A percentile compares a stretch with the other conserved stretches of the same genome.
Evolutionary conservation across 2,329 filamentous ascomycete genomes (phyloP).

Genomic region (Alternaria sp.): DNA sequence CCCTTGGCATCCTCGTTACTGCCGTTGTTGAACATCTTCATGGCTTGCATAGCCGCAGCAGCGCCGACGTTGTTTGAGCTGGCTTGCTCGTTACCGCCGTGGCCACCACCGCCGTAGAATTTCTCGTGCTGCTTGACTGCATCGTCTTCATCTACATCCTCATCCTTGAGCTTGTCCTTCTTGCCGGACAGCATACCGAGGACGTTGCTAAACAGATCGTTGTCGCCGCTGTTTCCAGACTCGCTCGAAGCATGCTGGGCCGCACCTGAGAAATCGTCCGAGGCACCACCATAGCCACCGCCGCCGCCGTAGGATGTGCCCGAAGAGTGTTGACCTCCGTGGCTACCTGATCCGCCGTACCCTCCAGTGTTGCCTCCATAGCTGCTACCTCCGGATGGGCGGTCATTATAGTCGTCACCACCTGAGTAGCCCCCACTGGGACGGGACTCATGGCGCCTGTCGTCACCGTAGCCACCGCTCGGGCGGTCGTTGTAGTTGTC

Average conservation of each 20-base stretch:
- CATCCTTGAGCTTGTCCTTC: constrained; percentile 58
- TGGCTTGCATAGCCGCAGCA: constrained; percentile 76
- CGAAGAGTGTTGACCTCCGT: constrained; percentile 46
- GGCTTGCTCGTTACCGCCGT: constrained; percentile 55
- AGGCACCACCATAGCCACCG: constrained; percentile 43
- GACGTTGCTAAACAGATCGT: constrained; percentile 63
- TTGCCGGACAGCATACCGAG: constrained; percentile 64
- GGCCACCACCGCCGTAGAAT: constrained; percentile 66
- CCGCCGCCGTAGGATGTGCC: constrained; percentile 55
- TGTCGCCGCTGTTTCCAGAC: constrained; percentile 60
- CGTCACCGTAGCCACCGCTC: constrained; percentile 13
- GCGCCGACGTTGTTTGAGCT: constrained; percentile 63
- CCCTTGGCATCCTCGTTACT: constrained; percentile 49
- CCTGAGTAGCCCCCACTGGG: constrained; percentile 5
- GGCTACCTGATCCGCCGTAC: constrained; percentile 31
- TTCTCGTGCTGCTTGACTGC: constrained; percentile 79
- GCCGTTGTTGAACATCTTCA: constrained; percentile 78
- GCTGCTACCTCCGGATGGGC: constrained; percentile 26
- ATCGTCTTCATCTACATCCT: constrained; percentile 69
- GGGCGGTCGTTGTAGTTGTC: constrained; percentile 30
- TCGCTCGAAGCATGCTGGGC: constrained; percentile 64
- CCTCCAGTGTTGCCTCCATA: constrained; percentile 28
- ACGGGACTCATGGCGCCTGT: constrained; percentile 8
- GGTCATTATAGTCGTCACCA: constrained; percentile 23
- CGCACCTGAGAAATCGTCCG: constrained; percentile 64